Base-by-base conservation (phyloP, 2,329 filamentous ascomycete species). In the Verticillium longisporum region DNA sequence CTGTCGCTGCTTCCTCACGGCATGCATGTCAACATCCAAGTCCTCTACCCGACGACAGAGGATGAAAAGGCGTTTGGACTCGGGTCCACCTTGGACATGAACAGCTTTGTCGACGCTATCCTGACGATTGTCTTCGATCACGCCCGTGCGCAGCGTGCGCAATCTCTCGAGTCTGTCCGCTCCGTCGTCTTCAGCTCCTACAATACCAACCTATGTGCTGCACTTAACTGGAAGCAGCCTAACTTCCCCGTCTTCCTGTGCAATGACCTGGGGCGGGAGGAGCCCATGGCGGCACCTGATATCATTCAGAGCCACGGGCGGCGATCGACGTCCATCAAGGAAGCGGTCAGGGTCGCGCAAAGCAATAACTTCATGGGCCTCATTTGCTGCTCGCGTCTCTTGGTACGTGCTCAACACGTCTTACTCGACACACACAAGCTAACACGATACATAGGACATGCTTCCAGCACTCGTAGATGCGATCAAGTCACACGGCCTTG, bases 291-390 rank as follows among this genome's bases (percentile, higher is more conserved):
- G 6, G 70, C 73, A 14, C 73, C 73, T 1, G 72, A 72, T 50
- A 69, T 74, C 13, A 68, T 78, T 14, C 70, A 75, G 62, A 78
- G 82, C 66, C 90, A 87, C 66, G 91, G 90, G 15, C 83, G 89
- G 61, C 85, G 87, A 56, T 90, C 88, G 14, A 89, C 89, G 66
- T 97, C 92, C 6, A 91, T 98, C 67, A 99, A 98, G 77, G 94
- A 99, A 73, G 91, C 91, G 4, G 95, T 97, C 13, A 85, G 93
- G 65, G 92, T 96, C 70, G 93, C 94, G 26, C 90, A 96, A 74
- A 91, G 88, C 72, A 99, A 99, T 73, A 99, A 99, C 73, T 91
- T 99, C 66, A 99, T 99, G 95, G 95, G 95, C 3, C 74, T 99
- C 70, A 91, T 98, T 63, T 97, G 93, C 76, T 92, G 88, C 67